A percentile compares a stretch with the other conserved stretches of the same genome.
phyloP scores from a whole-genome alignment of 2,329 filamentous ascomycete genomes.

The Exophiala alcalophila region DNA sequence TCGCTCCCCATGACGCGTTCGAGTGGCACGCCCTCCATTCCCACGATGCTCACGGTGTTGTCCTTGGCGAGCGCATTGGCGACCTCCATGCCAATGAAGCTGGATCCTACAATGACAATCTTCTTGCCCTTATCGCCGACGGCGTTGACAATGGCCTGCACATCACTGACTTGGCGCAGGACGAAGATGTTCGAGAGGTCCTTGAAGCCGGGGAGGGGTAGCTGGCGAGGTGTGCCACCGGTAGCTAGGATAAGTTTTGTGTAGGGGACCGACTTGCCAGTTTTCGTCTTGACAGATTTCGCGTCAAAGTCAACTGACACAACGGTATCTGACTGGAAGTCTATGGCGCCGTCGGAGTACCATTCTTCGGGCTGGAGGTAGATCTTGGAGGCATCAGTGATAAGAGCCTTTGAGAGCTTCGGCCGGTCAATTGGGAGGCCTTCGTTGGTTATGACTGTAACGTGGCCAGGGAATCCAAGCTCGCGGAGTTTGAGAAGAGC shows the following conservation, averaged over 20 bases:
- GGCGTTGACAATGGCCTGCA: constrained; percentile 71
- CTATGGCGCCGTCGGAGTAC: constrained; percentile 63
- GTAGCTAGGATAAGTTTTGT: constrained; percentile 88
- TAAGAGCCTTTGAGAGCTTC: constrained; percentile 90
- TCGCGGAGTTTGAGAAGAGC: constrained; percentile 78
- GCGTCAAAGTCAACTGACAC: constrained; percentile 70
- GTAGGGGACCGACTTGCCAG: constrained; percentile 70
- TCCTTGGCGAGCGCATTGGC: constrained; percentile 75
- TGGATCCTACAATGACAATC: constrained; percentile 85
- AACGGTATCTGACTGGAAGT: constrained; percentile 60
- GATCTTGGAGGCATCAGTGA: constrained; percentile 76
- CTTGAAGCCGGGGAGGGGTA: constrained; percentile 83
- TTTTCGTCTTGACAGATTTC: constrained; percentile 72
- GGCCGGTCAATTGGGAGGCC: constrained; percentile 88
- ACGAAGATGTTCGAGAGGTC: constrained; percentile 83
- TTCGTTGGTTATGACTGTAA: constrained; percentile 82
- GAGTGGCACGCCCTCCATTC: constrained; percentile 81
- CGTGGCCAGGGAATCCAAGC: constrained; percentile 71
- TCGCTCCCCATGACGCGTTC: constrained; percentile 80
- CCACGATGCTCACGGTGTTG: constrained; percentile 81
- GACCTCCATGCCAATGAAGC: constrained; percentile 98
- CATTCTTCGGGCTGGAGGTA: constrained; percentile 73
- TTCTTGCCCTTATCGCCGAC: constrained; percentile 82
- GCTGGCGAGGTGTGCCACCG: constrained; percentile 70
- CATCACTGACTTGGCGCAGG: constrained; percentile 73